A percentile compares a stretch with the other conserved stretches of the same genome.
phyloP scores from a whole-genome alignment of 768 basidiomycete species.

The Kwoniella bestiolae region DNA sequence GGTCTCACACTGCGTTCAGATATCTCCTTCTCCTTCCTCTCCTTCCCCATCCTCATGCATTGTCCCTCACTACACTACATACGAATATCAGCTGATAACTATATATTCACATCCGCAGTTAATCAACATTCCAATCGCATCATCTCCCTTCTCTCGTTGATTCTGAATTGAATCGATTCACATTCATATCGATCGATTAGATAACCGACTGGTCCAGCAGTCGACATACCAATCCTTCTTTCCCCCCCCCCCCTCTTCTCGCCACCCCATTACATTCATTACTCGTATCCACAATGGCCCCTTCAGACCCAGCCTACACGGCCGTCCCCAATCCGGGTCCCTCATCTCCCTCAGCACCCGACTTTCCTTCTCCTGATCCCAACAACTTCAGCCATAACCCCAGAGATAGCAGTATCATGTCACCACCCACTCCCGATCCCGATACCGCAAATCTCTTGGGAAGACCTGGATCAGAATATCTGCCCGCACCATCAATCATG shows the following conservation, averaged over 20 bases:
- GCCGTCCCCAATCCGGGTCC: conserved; percentile 12
- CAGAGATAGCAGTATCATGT: conserved; percentile 19
- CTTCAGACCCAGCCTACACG: conserved; percentile 17
- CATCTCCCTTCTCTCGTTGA: not conserved
- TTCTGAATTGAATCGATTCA: conserved; percentile 3
- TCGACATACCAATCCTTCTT: not conserved
- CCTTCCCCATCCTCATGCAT: not conserved
- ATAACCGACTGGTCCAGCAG: conserved; percentile 7
- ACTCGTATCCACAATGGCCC: not conserved
- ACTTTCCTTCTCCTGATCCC: conserved; percentile 19
- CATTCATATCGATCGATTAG: conserved; percentile 8
- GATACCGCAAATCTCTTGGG: conserved; percentile 25
- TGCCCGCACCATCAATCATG: conserved; percentile 48
- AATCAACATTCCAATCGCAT: not conserved
- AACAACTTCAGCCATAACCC: conserved; percentile 21
- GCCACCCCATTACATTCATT: conserved; percentile 7
- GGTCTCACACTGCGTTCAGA: not conserved
- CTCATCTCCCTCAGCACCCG: conserved; percentile 7
- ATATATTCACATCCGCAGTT: conserved; percentile 5
- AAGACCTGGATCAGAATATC: conserved; percentile 27
- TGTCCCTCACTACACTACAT: not conserved
- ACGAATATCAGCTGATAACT: not conserved
- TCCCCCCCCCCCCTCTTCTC: not conserved
- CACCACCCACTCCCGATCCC: conserved; percentile 26
- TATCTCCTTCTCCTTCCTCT: not conserved